Conservation (phyloP, 805 yeast species). For the Candida khao-thaluensis region DNA sequence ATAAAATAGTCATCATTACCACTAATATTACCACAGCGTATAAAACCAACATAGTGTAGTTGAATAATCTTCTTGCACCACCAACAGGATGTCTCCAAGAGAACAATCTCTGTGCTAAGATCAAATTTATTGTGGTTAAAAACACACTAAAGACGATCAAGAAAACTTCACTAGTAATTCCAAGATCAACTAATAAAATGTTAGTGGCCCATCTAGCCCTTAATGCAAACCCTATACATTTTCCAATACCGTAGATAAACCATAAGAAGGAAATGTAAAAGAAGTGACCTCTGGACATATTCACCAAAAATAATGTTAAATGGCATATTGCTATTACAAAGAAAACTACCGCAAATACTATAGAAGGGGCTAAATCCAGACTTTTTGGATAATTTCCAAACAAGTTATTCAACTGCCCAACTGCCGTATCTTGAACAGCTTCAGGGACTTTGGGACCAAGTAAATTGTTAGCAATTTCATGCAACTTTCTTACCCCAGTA, state of each 20-base stretch:
- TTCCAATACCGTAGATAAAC: conserved; percentile 48
- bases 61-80: conserved; percentile 53
- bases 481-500: conserved; percentile 24
- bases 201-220: conserved; percentile 59
- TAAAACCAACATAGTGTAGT: conserved; percentile 46
- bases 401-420: conserved; percentile 44
- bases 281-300: conserved; percentile 55
- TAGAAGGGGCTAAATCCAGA: conserved; percentile 58
- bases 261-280: conserved; percentile 56
- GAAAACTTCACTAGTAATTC: conserved; percentile 58
- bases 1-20: conserved; percentile 61
- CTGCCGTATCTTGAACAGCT: conserved; percentile 33
- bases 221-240: conserved; percentile 57
- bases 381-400: conserved; percentile 63
- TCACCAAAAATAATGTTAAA: conserved; percentile 45
- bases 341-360: conserved; percentile 54
- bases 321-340: conserved; percentile 47
- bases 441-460: conserved; percentile 41
- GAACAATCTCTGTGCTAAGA: conserved; percentile 69
- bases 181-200: conserved; percentile 43
- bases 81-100: conserved; percentile 76
- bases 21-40: conserved; percentile 56
- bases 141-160: conserved; percentile 55
- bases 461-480: conserved; percentile 26
- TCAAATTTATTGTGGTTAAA: conserved; percentile 56